These are phyloP conservation scores for Jimgerdemannia lactiflua DNA, from an alignment of 192 early-diverging fungal species.

Conservation along the genomic window DNA sequence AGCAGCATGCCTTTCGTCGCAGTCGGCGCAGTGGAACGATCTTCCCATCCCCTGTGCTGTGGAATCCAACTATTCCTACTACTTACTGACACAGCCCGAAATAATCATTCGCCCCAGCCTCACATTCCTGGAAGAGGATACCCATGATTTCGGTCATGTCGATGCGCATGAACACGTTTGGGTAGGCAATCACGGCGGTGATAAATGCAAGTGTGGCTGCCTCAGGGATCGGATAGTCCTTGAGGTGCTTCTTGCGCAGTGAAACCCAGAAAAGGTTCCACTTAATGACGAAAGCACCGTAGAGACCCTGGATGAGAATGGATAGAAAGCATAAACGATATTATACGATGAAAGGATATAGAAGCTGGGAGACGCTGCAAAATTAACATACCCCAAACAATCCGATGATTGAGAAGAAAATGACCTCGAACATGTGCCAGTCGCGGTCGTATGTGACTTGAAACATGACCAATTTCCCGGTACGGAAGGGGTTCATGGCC, in stretches of 20 bases:
- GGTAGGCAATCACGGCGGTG: slow-evolving; percentile 65
- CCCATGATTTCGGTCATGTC: slow-evolving; percentile 85
- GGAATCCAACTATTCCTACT: not conserved
- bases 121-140: slow-evolving; percentile 73
- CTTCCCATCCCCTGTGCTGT: too few species aligned
- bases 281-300: slow-evolving; percentile 75
- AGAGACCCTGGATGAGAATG: slow-evolving; percentile 52
- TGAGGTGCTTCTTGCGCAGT: slow-evolving; percentile 68
- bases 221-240: slow-evolving; percentile 64
- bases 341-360: not conserved
- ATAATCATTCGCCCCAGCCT: slow-evolving; percentile 51
- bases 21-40: too few species aligned
- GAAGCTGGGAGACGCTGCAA: not conserved
- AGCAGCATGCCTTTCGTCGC: too few species aligned
- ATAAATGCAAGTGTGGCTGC: slow-evolving; percentile 58
- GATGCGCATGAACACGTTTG: slow-evolving; percentile 73
- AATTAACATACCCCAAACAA: slow-evolving; percentile 66
- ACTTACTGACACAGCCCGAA: slow-evolving; percentile 59
- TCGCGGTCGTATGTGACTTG: slow-evolving; percentile 90
- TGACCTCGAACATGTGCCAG: slow-evolving; percentile 93
- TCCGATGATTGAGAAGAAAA: slow-evolving; percentile 77
- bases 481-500: slow-evolving; percentile 92
- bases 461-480: slow-evolving; percentile 96
- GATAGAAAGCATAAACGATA: not conserved
- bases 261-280: slow-evolving; percentile 67